These are phyloP conservation scores for Corinectria fuckeliana DNA, from an alignment of 2,329 filamentous ascomycete genomes.

Conservation along the genomic window DNA sequence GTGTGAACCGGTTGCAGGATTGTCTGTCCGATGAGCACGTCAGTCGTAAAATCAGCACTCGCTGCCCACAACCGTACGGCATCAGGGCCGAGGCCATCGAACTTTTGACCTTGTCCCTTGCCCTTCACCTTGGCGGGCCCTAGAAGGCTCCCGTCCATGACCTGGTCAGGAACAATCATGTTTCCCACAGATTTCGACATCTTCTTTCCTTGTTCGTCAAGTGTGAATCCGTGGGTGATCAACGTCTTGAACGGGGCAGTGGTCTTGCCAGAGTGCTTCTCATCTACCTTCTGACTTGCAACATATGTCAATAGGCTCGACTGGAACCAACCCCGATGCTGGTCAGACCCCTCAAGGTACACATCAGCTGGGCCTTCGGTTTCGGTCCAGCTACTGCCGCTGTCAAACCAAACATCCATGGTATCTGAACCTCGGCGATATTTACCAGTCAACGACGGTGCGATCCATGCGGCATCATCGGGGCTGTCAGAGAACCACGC, in stretches of 20 bases:
- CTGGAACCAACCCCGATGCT: constrained; percentile 98
- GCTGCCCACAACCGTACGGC: constrained; percentile 90
- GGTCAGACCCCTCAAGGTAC: constrained; percentile 93
- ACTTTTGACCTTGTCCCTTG: constrained; percentile 52
- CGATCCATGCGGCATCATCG: constrained; percentile 80
- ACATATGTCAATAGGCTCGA: constrained; percentile 90
- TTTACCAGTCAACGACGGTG: constrained; percentile 62
- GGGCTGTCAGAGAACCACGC: constrained; percentile 90
- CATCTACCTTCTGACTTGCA: constrained; percentile 60
- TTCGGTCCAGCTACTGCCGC: constrained; percentile 88
- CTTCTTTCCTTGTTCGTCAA: constrained; percentile 90
- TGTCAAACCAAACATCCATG: constrained; percentile 99
- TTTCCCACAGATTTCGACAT: constrained; percentile 99
- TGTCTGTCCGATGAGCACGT: constrained; percentile 81
- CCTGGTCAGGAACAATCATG: constrained; percentile 77
- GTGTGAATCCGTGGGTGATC: constrained; percentile 94
- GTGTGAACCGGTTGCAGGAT: constrained; percentile 80
- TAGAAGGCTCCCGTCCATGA: constrained; percentile 83
- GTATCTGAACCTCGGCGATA: constrained; percentile 87
- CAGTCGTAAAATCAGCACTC: constrained; percentile 87
- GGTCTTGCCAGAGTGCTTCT: constrained; percentile 35
- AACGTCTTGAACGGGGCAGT: constrained; percentile 80
- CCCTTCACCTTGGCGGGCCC: constrained; percentile 70
- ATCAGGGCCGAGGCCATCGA: constrained; percentile 82
- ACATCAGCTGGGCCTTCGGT: constrained; percentile 72